These are phyloP conservation scores for Trichoderma sp. DNA, from an alignment of 2,329 filamentous ascomycete genomes.

Conservation along the genomic window DNA sequence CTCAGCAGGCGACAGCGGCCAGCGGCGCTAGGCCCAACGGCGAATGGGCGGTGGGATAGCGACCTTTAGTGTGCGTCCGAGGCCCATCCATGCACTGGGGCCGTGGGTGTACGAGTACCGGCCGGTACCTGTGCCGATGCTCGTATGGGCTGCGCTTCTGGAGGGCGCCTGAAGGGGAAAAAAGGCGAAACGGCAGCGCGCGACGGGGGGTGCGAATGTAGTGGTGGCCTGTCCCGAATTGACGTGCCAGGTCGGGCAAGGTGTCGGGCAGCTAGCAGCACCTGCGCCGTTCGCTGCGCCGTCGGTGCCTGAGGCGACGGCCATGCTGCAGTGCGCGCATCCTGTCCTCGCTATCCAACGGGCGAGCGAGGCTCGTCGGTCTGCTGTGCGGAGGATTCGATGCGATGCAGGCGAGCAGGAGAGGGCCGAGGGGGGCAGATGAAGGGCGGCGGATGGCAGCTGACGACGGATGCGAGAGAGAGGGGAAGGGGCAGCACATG, in stretches of 20 bases:
- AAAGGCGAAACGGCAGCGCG: conserved; percentile 1
- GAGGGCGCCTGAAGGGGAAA: neutral
- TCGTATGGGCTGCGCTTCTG: neutral
- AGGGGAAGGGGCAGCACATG: conserved; percentile 14
- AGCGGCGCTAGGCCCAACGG: conserved; percentile 43
- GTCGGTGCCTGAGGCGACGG: neutral
- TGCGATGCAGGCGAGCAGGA: conserved; percentile 14
- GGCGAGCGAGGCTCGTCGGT: neutral
- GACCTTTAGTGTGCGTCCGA: conserved; percentile 39
- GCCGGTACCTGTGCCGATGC: conserved; percentile 2
- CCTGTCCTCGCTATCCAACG: neutral
- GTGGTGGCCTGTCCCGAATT: conserved; percentile 8
- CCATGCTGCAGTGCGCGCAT: neutral
- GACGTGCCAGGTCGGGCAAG: neutral
- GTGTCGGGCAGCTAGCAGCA: neutral
- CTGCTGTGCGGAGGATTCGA: neutral
- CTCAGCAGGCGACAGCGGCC: conserved; percentile 24
- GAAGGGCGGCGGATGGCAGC: conserved; percentile 3
- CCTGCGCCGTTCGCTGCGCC: neutral
- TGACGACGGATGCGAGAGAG: conserved; percentile 21
- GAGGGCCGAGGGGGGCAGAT: neutral
- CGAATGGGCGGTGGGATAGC: conserved; percentile 43
- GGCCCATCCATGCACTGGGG: conserved; percentile 29
- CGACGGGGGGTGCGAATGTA: conserved; percentile 26
- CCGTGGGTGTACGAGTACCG: conserved; percentile 25